Evolutionary conservation across 306 rosid species (phyloP).

Genomic region (Sicyos edulis): DNA sequence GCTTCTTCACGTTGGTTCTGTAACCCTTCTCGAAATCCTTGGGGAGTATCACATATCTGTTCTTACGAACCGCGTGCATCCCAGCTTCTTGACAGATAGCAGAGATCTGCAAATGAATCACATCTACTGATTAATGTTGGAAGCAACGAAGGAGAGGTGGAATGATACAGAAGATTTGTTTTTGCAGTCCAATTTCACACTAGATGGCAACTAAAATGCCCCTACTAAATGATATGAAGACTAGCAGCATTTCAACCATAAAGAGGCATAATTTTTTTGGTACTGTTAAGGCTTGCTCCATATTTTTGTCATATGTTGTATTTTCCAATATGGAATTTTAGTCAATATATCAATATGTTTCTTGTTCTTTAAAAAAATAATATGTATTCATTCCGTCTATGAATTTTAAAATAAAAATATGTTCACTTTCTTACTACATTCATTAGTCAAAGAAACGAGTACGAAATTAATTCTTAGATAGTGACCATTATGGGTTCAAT

Average conservation of each 20-base stretch:
- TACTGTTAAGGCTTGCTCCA: too few species aligned
- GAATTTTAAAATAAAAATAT: too few species aligned
- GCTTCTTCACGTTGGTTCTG: slow-evolving; percentile 92
- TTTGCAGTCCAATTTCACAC: not conserved
- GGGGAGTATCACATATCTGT: slow-evolving; percentile 86
- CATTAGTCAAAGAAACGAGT: too few species aligned
- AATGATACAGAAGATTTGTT: not conserved
- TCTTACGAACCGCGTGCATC: slow-evolving; percentile 98
- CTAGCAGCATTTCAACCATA: not conserved
- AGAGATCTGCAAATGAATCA: slow-evolving; percentile 49
- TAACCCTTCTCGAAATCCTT: slow-evolving; percentile 99
- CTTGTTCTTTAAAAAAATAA: too few species aligned
- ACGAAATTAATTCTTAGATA: too few species aligned
- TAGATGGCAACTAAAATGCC: not conserved
- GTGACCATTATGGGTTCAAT: too few species aligned
- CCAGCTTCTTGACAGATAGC: slow-evolving; percentile 99
- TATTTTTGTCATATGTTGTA: too few species aligned
- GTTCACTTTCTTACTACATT: too few species aligned
- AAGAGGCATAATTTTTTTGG: not conserved
- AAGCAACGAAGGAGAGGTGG: not conserved
- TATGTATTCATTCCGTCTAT: too few species aligned
- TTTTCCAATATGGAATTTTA: too few species aligned
- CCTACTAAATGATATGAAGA: not conserved
- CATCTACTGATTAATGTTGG: not conserved
- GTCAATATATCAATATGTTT: too few species aligned